Conservation (phyloP, 371 early-diverging fungal species). For the Mortierella sp. region DNA sequence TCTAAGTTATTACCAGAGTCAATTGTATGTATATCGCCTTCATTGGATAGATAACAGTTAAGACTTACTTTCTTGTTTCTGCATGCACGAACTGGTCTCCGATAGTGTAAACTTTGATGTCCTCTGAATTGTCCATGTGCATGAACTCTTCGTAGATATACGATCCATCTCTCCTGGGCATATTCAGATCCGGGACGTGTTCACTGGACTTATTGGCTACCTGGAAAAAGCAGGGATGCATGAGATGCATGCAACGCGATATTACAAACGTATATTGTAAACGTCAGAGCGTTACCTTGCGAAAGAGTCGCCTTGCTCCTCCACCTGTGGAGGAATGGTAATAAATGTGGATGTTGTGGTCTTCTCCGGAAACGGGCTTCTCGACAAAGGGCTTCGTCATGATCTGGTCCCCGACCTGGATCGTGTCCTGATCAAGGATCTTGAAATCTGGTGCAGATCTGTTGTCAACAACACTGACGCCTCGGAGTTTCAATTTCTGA, state of each 20-base stretch:
- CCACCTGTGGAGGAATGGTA: slow-evolving; percentile 88
- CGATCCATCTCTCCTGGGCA: slow-evolving; percentile 82
- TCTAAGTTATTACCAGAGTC: no score
- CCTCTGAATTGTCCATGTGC: slow-evolving; percentile 93
- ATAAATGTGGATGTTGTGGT: slow-evolving; percentile 98
- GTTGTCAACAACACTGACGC: slow-evolving; percentile 63
- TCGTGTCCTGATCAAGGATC: slow-evolving; percentile 78
- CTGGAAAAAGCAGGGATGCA: no score
- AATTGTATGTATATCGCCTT: no score
- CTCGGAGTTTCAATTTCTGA: slow-evolving; percentile 55
- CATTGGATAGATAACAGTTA: background rate
- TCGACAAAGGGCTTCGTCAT: slow-evolving; percentile 97
- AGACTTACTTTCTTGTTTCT: slow-evolving; percentile 94
- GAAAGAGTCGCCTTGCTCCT: slow-evolving; percentile 92
- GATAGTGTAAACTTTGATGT: slow-evolving; percentile 98
- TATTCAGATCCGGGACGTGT: slow-evolving; percentile 76
- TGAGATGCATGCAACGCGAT: no score
- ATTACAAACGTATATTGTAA: no score
- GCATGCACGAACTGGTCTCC: slow-evolving; percentile 93
- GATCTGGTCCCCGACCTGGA: slow-evolving; percentile 73
- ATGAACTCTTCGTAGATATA: slow-evolving; percentile 97
- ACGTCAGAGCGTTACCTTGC: no score
- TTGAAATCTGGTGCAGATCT: slow-evolving; percentile 54
- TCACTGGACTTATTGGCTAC: slow-evolving; percentile 97
- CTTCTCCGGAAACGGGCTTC: slow-evolving; percentile 96